Evolutionary conservation across 306 rosid species (phyloP).

Genomic region (Lotus japonicus): DNA sequence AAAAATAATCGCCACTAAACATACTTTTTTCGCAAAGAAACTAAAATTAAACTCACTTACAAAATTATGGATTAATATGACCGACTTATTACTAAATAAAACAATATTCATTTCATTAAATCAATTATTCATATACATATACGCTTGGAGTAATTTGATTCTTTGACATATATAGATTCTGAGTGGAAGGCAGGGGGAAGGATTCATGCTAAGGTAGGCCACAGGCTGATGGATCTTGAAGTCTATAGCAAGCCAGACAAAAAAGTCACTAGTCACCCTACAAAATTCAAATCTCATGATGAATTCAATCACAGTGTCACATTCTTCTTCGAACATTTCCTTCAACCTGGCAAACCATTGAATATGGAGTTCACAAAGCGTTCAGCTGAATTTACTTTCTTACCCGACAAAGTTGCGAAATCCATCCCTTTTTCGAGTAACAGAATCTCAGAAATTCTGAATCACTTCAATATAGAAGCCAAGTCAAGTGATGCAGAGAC

Average conservation of each 20-base stretch:
- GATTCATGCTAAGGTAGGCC: background rate
- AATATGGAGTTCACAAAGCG: background rate
- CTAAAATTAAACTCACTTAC: no score
- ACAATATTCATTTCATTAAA: no score
- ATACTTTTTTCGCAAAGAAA: no score
- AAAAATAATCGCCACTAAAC: no score
- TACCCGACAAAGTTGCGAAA: background rate
- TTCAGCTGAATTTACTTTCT: background rate
- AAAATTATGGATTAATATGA: no score
- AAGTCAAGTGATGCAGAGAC: conserved; percentile 11
- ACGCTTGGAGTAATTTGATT: no score
- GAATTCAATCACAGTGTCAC: background rate
- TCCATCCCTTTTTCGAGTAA: conserved; percentile 7
- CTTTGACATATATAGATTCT: background rate
- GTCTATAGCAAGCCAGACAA: background rate
- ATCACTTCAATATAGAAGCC: background rate
- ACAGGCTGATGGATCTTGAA: background rate
- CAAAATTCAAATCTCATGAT: no score
- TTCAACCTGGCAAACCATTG: background rate
- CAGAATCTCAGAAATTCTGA: conserved; percentile 14
- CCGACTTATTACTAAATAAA: no score
- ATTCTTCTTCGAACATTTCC: conserved; percentile 2
- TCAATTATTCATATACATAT: no score
- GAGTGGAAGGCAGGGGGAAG: background rate
- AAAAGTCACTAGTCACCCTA: background rate